Evolutionary conservation across 768 basidiomycete species (phyloP).

Genomic region (Leccinum disarticulatum): DNA sequence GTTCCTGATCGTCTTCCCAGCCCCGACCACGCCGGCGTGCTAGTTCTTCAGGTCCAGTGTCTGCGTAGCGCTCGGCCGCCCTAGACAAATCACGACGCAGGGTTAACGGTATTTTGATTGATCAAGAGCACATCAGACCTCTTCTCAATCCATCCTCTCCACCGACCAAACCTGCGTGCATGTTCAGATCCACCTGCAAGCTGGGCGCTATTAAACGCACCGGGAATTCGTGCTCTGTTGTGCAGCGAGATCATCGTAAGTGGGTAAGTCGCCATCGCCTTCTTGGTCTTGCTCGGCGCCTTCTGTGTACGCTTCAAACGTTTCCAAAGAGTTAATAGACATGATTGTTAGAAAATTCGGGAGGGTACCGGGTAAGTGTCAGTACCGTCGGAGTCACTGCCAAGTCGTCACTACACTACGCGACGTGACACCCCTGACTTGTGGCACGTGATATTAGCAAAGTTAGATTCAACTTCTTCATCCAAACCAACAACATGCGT

Average conservation of each 20-base stretch:
- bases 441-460: constrained; percentile 12
- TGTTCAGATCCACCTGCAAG: constrained; percentile 1
- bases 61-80: constrained; percentile 80
- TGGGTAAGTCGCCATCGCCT: constrained; percentile 61
- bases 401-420: no score
- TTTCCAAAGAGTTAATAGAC: constrained; percentile 21
- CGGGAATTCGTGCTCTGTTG: constrained; percentile 83
- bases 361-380: background rate
- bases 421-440: background rate
- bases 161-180: constrained; percentile 71
- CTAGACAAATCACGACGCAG: constrained; percentile 36
- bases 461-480: background rate
- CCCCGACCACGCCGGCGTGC: constrained; percentile 60
- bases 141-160: constrained; percentile 89
- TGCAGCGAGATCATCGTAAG: constrained; percentile 76
- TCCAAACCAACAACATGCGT: background rate
- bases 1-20: constrained; percentile 56
- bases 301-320: constrained; percentile 28
- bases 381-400: no score
- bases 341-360: constrained; percentile 6
- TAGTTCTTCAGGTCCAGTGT: constrained; percentile 59
- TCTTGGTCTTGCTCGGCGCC: constrained; percentile 43
- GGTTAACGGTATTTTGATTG: background rate
- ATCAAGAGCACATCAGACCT: constrained; percentile 43
- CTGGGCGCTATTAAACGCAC: constrained; percentile 38